These are phyloP conservation scores for Cryptococcus sp. DNA, from an alignment of 1,284 basidiomycete species.

Conservation along the genomic window DNA sequence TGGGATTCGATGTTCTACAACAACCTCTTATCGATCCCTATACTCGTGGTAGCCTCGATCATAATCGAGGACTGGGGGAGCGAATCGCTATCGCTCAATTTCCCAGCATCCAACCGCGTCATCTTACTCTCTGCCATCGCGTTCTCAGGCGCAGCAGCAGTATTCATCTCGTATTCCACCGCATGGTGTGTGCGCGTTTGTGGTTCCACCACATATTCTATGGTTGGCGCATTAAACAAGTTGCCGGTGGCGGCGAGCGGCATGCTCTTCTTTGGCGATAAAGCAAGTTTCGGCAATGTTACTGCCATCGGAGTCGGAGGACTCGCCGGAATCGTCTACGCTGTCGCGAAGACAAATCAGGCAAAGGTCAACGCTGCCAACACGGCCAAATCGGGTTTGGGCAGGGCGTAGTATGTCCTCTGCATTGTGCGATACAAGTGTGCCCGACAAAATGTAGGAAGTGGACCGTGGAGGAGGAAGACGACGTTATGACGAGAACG, in stretches of 20 bases:
- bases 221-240: conserved; percentile 99
- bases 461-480: no score
- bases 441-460: no score
- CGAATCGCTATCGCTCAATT: conserved; percentile 76
- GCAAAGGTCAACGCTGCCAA: conserved; percentile 44
- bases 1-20: conserved; percentile 99
- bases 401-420: conserved; percentile 15
- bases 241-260: conserved; percentile 94
- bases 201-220: conserved; percentile 97
- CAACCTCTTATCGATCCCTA: conserved; percentile 92
- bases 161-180: conserved; percentile 96
- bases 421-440: no score
- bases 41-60: conserved; percentile 80
- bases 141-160: conserved; percentile 95
- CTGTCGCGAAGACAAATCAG: conserved; percentile 69
- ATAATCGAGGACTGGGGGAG: conserved; percentile 87
- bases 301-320: conserved; percentile 87
- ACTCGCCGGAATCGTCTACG: conserved; percentile 85
- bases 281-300: conserved; percentile 81
- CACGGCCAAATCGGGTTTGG: conserved; percentile 33
- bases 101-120: conserved; percentile 66
- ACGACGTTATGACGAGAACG: no score
- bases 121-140: conserved; percentile 84
- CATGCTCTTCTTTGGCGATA: conserved; percentile 93
- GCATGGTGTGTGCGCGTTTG: conserved; percentile 98